Evolutionary conservation across 768 basidiomycete genomes (phyloP), one percentile per base, ranked within the genome.

Genomic region (Phlebiopsis flavidoalba): DNA sequence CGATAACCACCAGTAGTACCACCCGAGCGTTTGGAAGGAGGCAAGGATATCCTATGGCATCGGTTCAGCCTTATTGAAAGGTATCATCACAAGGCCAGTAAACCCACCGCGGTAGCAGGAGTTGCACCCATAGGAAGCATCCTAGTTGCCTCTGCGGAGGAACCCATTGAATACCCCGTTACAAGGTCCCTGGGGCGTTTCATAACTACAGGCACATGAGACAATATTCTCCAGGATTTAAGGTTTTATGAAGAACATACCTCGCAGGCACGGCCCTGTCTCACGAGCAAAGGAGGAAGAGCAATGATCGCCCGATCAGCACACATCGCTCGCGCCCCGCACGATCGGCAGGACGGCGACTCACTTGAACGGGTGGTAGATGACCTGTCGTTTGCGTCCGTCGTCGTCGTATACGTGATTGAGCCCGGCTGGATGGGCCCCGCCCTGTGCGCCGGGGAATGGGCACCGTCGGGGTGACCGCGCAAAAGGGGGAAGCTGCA

Each of bases 341-440:
- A 26, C 6, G 51, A 54, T 49, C 46, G 60, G 37, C 24, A 22
- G n/a, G 46, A 33, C 21, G 26, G 45, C 24, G 36, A 74, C 84
- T 63, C 67, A 88, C 89, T 77, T 91, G 83, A 90, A 92, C 12
- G 84, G 80, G 67, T 91, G 86, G 69, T 92, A 92, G 57, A 79
- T 69, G 33, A 82, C 58, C 63, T 79, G 76, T 17, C 90, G 74
- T 91, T 85, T 40, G 81, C 75, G 2, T 78, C 79, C 0, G 76
- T 80, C 1, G 84, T 79, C 11, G 88, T 89, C 0, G 88, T 88
- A 64, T 89, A 91, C 21, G 87, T 89, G 66, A 87, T 78, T 40
- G 87, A 74, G n/a, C 88, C 89, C 36, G 88, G 80, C 37, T 77
- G 74, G 58, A 89, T 84, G 8, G 54, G 37, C 1, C 53, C 54